These are phyloP conservation scores for Sindora glabra DNA, from an alignment of 306 rosid genomes.

Conservation along the genomic window DNA sequence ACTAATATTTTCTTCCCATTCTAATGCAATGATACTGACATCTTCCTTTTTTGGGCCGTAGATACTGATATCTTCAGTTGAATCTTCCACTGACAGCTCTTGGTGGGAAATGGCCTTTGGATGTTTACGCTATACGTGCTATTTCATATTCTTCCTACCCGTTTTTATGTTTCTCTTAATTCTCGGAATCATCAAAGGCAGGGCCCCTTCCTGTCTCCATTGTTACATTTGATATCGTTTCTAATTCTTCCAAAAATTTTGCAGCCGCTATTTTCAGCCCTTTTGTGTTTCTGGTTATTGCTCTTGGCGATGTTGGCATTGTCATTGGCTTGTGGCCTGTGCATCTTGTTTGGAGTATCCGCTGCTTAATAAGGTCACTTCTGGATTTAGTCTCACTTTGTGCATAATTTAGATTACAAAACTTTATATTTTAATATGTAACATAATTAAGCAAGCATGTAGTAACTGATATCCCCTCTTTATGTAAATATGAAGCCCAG, in stretches of 20 bases:
- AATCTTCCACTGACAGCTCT: not conserved
- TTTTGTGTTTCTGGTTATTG: slow-evolving; percentile 12
- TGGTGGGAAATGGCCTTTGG: not conserved
- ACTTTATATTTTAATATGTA: not conserved
- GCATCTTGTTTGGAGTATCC: slow-evolving; percentile 12
- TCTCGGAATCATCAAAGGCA: slow-evolving; percentile 19
- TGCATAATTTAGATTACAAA: not conserved
- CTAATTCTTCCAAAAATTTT: not conserved
- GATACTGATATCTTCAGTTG: no score
- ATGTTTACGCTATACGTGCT: not conserved
- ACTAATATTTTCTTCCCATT: no score
- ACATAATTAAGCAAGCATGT: not conserved
- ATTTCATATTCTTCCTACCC: slow-evolving; percentile 10
- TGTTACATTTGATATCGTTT: not conserved
- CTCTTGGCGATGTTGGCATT: slow-evolving; percentile 5
- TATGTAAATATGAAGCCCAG: not conserved
- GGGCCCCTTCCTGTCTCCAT: not conserved
- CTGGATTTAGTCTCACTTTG: not conserved
- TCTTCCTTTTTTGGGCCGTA: no score
- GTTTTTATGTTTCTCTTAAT: slow-evolving; percentile 1
- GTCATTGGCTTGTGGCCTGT: slow-evolving; percentile 6
- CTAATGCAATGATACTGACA: no score
- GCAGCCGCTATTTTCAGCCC: slow-evolving; percentile 3
- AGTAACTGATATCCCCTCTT: not conserved
- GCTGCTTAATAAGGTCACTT: slow-evolving; percentile 8